phyloP scores from a whole-genome alignment of 192 early-diverging fungal species.

The Mortierella alpina region DNA sequence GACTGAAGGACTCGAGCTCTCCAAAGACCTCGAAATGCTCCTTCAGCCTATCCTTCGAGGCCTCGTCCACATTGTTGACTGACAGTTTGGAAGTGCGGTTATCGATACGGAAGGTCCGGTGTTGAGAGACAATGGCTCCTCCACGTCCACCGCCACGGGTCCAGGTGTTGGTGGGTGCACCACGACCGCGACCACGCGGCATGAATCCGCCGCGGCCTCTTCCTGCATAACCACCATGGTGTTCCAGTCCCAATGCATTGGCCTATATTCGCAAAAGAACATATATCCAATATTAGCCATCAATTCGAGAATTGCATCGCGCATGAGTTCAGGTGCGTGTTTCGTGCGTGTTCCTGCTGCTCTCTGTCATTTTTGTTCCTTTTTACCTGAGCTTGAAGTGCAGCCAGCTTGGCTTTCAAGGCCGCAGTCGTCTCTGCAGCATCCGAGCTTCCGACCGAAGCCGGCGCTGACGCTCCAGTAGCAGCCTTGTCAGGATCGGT shows the following conservation, averaged over 20 bases:
- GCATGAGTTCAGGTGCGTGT: background rate
- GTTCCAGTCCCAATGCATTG: slow-evolving; percentile 37
- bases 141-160: slow-evolving; percentile 57
- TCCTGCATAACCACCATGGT: slow-evolving; percentile 49
- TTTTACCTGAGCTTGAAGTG: slow-evolving; percentile 70
- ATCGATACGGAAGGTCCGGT: slow-evolving; percentile 63
- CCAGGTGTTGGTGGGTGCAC: slow-evolving; percentile 56
- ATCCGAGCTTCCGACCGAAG: slow-evolving; percentile 17
- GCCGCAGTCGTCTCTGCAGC: slow-evolving; percentile 54
- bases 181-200: slow-evolving; percentile 60
- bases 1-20: slow-evolving; percentile 55
- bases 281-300: background rate
- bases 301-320: background rate
- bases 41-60: slow-evolving; percentile 58
- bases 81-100: slow-evolving; percentile 77
- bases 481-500: background rate
- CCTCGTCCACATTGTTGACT: slow-evolving; percentile 64
- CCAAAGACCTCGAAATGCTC: slow-evolving; percentile 77
- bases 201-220: slow-evolving; percentile 35
- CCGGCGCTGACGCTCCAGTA: background rate
- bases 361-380: background rate
- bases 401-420: slow-evolving; percentile 67
- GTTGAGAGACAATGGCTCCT: slow-evolving; percentile 58
- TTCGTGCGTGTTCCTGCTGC: background rate
- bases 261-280: slow-evolving; percentile 31